Percentiles rank a stretch among this genome's conserved stretches.
Evolutionary conservation across 2,329 filamentous ascomycete species (phyloP).

Genomic region (Rasamsonia emersonii): DNA sequence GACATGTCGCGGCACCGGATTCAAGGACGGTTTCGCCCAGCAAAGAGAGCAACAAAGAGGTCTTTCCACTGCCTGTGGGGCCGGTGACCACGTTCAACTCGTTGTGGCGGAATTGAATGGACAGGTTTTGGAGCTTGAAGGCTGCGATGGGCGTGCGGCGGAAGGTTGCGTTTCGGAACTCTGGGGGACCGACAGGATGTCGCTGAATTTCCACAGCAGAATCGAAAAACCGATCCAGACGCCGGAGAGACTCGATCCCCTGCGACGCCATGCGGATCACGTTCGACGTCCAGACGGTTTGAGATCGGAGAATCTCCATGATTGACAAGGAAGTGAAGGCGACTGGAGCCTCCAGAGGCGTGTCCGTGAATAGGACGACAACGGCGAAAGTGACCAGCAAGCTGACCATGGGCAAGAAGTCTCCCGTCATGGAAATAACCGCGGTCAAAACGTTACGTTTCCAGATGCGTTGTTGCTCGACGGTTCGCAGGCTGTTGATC

Average conservation of each 20-base stretch:
- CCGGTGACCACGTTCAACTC: slow-evolving; percentile 49
- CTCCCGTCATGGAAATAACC: slow-evolving; percentile 40
- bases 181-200: slow-evolving; percentile 44
- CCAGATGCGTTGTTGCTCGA: slow-evolving; percentile 50
- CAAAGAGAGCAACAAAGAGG: slow-evolving; percentile 39
- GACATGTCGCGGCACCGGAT: slow-evolving; percentile 25
- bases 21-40: slow-evolving; percentile 19
- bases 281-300: slow-evolving; percentile 43
- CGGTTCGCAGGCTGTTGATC: slow-evolving; percentile 41
- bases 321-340: slow-evolving; percentile 51
- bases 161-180: slow-evolving; percentile 41
- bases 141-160: slow-evolving; percentile 43
- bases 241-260: slow-evolving; percentile 42
- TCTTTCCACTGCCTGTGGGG: slow-evolving; percentile 50
- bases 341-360: slow-evolving; percentile 46
- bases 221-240: slow-evolving; percentile 48
- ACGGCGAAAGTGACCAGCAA: slow-evolving; percentile 48
- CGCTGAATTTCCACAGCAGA: slow-evolving; percentile 41
- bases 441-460: slow-evolving; percentile 38
- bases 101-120: slow-evolving; percentile 44
- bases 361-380: slow-evolving; percentile 41
- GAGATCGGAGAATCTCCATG: slow-evolving; percentile 45
- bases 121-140: slow-evolving; percentile 37
- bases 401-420: slow-evolving; percentile 45
- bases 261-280: slow-evolving; percentile 36